Evolutionary conservation across 345 rosid species (phyloP), one percentile per base, ranked within the genome.

Genomic region (Streptanthus diversifolius): DNA sequence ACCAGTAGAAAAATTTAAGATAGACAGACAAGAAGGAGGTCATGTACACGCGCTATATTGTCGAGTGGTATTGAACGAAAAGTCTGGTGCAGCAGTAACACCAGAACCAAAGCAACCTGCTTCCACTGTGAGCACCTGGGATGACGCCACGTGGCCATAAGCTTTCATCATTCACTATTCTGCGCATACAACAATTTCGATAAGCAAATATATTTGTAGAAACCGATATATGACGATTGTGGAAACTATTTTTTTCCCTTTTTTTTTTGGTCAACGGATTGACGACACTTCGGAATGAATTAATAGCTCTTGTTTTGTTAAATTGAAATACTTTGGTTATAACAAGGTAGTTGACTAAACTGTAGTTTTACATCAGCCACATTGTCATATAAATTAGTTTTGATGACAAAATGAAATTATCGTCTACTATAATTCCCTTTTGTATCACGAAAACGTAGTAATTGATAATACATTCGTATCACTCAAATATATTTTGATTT

Each of bases 101-200:
- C 32, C 8, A 47, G 15, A 54, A 44, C 43, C 32, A 65, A 56
- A 45, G 66, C 40, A 29, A 75, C 48, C 79, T 75, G 74, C 79
- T 68, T 75, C 74, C 70, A 75, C 79, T 62, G 64, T 75, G 51
- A 75, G 25, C 57, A 35, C 33, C 64, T 75, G 51, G 58, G 74
- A 75, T 75, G 6, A 19, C 3, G 70, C 74, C 79, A 75, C 74
- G 70, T 75, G 74, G 4, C 29, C 5, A 6, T 17, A 47, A 41
- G 0, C 57, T 10, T 72, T 43, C 47, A 57, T 37, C 39, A 5
- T 27, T 27, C n/a, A 39, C 52, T 61, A 14, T 70, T 51, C 48
- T 36, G 8, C 47, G 57, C 59, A 66, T 66, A 25, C 15, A 35
- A 18, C 21, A 19, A 44, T 15, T 40, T 63, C 68, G 68, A 5